phyloP scores from a whole-genome alignment of 2,329 filamentous ascomycete species.

The Mycosphaerella sp. region DNA sequence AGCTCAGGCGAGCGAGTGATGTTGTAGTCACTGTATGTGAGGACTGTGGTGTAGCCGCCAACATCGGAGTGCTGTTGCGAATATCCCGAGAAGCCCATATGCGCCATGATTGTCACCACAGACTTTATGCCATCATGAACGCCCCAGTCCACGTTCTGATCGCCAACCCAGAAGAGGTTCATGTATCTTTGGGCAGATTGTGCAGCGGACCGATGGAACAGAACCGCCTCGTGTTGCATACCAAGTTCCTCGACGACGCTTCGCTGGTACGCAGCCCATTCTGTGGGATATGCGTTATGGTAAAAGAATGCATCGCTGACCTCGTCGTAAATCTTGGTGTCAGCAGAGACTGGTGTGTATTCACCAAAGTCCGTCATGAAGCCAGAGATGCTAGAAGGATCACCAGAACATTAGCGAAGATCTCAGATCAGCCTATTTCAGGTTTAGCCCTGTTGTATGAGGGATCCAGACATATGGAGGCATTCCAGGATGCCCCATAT shows the following conservation, averaged over 20 bases:
- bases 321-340: slow-evolving; percentile 26
- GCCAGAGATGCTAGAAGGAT: slow-evolving; percentile 24
- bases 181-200: slow-evolving; percentile 32
- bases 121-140: slow-evolving; percentile 35
- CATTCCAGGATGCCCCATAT: too few relatives aligned
- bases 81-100: slow-evolving; percentile 36
- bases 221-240: slow-evolving; percentile 29
- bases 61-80: slow-evolving; percentile 34
- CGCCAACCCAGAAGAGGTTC: slow-evolving; percentile 38
- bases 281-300: slow-evolving; percentile 34
- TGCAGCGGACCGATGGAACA: slow-evolving; percentile 35
- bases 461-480: too few relatives aligned
- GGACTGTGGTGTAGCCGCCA: slow-evolving; percentile 35
- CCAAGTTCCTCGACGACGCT: slow-evolving; percentile 27
- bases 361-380: slow-evolving; percentile 37
- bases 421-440: background rate
- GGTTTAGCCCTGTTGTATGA: too few relatives aligned
- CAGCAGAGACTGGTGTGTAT: slow-evolving; percentile 31
- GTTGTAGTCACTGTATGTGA: slow-evolving; percentile 27
- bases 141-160: slow-evolving; percentile 34
- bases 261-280: slow-evolving; percentile 34
- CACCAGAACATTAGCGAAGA: too few relatives aligned
- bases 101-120: slow-evolving; percentile 32
- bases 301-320: slow-evolving; percentile 32
- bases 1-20: slow-evolving; percentile 34